Conservation (phyloP, 768 basidiomycete genomes). For the Xerocomellus amylosporus region DNA sequence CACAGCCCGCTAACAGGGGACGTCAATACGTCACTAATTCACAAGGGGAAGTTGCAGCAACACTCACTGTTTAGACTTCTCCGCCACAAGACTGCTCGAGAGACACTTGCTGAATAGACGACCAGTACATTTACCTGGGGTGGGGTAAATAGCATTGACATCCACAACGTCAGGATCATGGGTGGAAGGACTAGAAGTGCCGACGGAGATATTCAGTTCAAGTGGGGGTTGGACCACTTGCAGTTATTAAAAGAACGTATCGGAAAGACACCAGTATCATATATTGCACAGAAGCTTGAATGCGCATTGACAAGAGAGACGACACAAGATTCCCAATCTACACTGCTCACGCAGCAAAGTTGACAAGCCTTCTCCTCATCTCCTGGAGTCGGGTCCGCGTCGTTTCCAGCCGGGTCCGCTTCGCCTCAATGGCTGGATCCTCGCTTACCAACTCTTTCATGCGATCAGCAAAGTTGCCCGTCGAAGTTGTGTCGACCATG, state of each 20-base stretch:
- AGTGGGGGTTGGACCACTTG: background rate
- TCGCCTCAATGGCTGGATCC: constrained; percentile 37
- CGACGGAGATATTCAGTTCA: background rate
- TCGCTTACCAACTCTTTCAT: constrained; percentile 46
- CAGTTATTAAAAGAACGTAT: background rate
- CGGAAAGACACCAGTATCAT: background rate
- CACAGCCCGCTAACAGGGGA: no score
- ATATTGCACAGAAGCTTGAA: background rate
- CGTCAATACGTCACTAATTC: background rate
- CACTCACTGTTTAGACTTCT: background rate
- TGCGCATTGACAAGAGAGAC: background rate
- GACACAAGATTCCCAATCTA: background rate
- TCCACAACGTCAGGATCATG: background rate
- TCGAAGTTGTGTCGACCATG: constrained; percentile 17
- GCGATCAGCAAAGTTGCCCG: constrained; percentile 22
- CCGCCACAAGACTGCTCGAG: background rate
- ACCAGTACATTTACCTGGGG: background rate
- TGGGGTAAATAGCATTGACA: background rate
- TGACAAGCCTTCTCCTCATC: constrained; percentile 37
- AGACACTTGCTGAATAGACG: background rate
- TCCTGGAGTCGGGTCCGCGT: constrained; percentile 37
- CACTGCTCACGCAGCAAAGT: constrained; percentile 19
- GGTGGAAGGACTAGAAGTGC: background rate
- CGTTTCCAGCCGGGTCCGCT: constrained; percentile 34
- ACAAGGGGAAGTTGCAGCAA: background rate